Evolutionary conservation across 495 filamentous ascomycete species (phyloP), one percentile per base, ranked within the genome.

Genomic region (Alectoria sarmentosa): DNA sequence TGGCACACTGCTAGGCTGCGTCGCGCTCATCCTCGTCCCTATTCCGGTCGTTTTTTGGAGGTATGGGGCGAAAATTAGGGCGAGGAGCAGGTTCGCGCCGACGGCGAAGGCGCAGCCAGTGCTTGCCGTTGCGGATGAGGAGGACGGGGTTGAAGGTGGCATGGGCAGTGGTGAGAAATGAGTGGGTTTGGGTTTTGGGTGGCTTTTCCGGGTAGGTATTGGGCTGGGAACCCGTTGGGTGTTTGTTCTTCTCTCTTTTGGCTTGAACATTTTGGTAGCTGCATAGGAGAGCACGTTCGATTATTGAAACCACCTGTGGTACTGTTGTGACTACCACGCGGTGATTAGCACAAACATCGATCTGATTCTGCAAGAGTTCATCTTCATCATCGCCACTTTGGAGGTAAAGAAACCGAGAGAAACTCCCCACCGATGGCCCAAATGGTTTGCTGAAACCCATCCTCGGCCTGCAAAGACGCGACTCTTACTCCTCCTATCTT

Each of bases 21-120:
- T 86, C 26, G 73, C 78, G 9, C 71, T 76, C 21, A 68, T 77
- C 9, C 68, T 85, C 65, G 75, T 83, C 5, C 84, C 83, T 1
- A 78, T 84, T 14, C 83, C 83, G 28, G 75, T 80, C 62, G 68
- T 82, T 38, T 85, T 86, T 66, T 84, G 75, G 62, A 67, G 74
- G 13, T 84, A 76, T 60, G 83, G 83, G 15, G 74, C 70, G 69
- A 70, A 73, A 66, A 81, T 86, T 10, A 79, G 90, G 32, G 76
- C 76, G 58, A 85, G 79, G 76, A 90, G 86, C 73, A 77, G 80
- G 62, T 91, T 85, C 74, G 89, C 89, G 23, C 89, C 86, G 4
- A 86, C 82, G 66, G 62, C 73, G 61, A 65, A 60, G 34, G 54
- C 64, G 19, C 38, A 38, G 17, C 60, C 64, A 17, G 30, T 19